phyloP scores from a whole-genome alignment of 2,329 filamentous ascomycete species.

The Fonsecaea nubica region DNA sequence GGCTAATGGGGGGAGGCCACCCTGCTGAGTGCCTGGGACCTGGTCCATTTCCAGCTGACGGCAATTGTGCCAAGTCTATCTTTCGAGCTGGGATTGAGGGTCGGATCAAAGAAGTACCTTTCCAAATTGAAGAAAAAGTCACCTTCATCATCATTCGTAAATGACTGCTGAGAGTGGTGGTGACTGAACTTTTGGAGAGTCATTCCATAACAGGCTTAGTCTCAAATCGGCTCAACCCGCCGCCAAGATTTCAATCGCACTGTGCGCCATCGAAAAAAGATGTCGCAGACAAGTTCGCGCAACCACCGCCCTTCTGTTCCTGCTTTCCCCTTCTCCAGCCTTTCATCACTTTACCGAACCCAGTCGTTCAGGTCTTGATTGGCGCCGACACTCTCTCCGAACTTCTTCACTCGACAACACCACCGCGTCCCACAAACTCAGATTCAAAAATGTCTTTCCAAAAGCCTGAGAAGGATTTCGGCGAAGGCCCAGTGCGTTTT shows the following conservation, averaged over 20 bases:
- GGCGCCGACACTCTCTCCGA: conserved; percentile 47
- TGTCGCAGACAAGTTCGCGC: background rate
- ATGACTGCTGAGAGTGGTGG: background rate
- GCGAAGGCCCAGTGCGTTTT: conserved; percentile 77
- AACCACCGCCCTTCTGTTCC: background rate
- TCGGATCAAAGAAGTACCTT: background rate
- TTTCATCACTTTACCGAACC: conserved; percentile 85
- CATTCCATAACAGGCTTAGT: conserved; percentile 5
- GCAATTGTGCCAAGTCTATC: background rate
- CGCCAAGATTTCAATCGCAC: conserved; percentile 33
- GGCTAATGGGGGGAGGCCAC: conserved; percentile 70
- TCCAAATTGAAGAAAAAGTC: background rate
- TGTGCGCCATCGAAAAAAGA: background rate
- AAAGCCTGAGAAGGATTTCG: conserved; percentile 90
- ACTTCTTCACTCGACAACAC: conserved; percentile 25
- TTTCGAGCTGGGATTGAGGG: background rate
- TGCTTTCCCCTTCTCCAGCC: conserved; percentile 42
- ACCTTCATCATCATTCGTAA: background rate
- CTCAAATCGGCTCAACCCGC: background rate
- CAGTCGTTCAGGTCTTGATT: conserved; percentile 82
- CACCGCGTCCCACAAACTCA: conserved; percentile 41
- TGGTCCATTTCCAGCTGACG: conserved; percentile 24
- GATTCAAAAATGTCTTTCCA: conserved; percentile 87
- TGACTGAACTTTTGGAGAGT: background rate
- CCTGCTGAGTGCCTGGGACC: conserved; percentile 22